Evolutionary conservation across 2,329 filamentous ascomycete species (phyloP), one percentile per base, ranked within the genome.

Genomic region (Scedosporium aurantiacum): DNA sequence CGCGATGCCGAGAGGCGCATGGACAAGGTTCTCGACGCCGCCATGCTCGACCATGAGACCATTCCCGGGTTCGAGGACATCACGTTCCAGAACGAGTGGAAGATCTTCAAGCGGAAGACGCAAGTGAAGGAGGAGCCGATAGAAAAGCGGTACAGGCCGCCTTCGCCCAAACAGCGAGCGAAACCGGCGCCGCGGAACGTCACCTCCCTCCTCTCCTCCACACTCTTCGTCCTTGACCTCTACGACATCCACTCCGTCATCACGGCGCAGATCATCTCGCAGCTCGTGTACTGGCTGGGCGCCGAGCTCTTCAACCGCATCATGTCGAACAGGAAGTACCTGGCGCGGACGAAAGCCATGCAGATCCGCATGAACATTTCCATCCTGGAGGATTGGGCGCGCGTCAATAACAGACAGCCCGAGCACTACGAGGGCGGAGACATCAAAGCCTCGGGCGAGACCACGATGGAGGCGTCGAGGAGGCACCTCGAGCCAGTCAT

Each of bases 281-380:
- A 99, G 70, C 80, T 99, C 1, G 81, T 97, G 54, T 99, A 97
- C 76, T 99, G 94, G 94, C 82, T 99, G 16, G 90, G 92, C 5
- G 90, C 93, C 0, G 94, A 99, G 74, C 83, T 97, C 7, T 99
- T 99, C 78, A 99, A 99, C 73, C 88, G 93, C 63, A 90, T 99
- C 73, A 96, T 99, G 90, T 93, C 90, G 32, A 97, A 95, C 69
- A 85, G 91, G 65, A 92, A 93, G 71, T 99, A 97, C 69, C 80
- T 99, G 8, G 93, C 94, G 5, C 84, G 94, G 60, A 99, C 94
- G 18, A 99, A 99, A 74, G 94, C 94, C 3, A 99, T 99, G 94
- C 94, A 99, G 72, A 97, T 99, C 67, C 90, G 94, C 66, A 97
- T 99, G 92, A 99, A 99, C 71, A 86, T 99, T 5, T 97, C 94